Base-by-base conservation (phyloP, 1,139 yeast species). In the Kluyveromyces sp. region DNA sequence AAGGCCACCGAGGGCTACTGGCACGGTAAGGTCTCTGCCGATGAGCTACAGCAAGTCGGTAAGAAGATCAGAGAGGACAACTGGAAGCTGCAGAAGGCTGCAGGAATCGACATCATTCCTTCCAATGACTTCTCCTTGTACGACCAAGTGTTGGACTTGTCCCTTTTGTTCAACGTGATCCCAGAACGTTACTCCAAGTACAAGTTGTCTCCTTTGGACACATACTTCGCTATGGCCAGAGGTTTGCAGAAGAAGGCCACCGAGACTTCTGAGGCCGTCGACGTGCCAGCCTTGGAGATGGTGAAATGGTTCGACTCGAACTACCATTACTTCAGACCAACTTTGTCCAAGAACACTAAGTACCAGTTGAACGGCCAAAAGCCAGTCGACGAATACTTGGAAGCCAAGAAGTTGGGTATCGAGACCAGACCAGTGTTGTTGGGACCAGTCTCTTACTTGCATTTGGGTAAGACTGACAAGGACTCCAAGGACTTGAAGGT, bases 261-360 rank as follows among this genome's bases (percentile, higher is more conserved):
- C 56, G 96, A 84, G 58, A 67, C 89, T 57, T 68, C 80, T 51
- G 77, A 83, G 58, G 95, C 95, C 57, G 96, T 92, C 59, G 98
- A 94, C 71, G 98, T 92, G 51, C 92, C 97, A 55, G 98, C 98
- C 61, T 79, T 87, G 70, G 98, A 92, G 80, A 92, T 92, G 98
- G 98, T 92, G 61, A 92, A 92, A 78, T 92, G 98, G 98, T 92
- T 92, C 61, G 98, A 92, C 73, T 85, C 97, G 54, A 92, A 92
- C 86, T 92, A 92, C 85, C 98, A 92, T 73, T 94, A 92, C 70
- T 97, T 92, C 64, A 87, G 98, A 79, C 98, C 98, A 71, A 94
- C 98, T 59, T 87, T 92, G 75, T 86, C 96, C 47, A 83, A 88
- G 78, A 78, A 88, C 57, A 92, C 97, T 54, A 81, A 83, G 61